Percentiles rank a stretch among this genome's conserved stretches.
Conservation (phyloP, 768 basidiomycete species). For the Lyophyllum semitale region DNA sequence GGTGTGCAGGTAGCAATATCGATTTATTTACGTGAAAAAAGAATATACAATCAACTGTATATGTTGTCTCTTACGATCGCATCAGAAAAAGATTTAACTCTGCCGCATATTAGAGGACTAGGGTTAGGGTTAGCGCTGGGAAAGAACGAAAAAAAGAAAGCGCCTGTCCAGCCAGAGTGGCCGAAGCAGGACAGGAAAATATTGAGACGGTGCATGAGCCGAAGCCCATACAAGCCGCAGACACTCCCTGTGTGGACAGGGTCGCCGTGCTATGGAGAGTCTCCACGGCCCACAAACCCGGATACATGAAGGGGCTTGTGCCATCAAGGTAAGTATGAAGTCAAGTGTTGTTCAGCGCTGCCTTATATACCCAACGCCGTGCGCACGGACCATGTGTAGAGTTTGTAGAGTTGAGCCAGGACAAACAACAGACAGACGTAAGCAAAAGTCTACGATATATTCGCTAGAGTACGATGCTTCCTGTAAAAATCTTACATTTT, state of each 20-base stretch:
- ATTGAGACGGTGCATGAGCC: slow-evolving; percentile 67
- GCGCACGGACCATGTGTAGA: slow-evolving; percentile 37
- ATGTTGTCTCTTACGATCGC: too few relatives aligned
- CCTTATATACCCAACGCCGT: slow-evolving; percentile 34
- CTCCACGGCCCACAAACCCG: slow-evolving; percentile 58
- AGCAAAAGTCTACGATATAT: too few relatives aligned
- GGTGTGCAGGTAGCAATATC: too few relatives aligned
- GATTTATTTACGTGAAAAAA: too few relatives aligned
- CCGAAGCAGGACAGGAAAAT: slow-evolving; percentile 61
- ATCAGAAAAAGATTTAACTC: too few relatives aligned
- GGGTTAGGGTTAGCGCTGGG: slow-evolving; percentile 40
- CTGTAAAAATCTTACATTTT: too few relatives aligned
- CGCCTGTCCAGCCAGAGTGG: slow-evolving; percentile 49
- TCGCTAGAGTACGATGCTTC: too few relatives aligned
- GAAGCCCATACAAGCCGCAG: slow-evolving; percentile 56
- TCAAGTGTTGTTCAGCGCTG: not conserved
- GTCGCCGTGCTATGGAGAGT: slow-evolving; percentile 73
- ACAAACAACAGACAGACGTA: not conserved
- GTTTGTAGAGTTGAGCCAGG: not conserved
- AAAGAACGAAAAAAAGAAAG: slow-evolving; percentile 29
- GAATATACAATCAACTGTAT: too few relatives aligned
- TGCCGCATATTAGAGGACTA: too few relatives aligned
- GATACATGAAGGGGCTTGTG: slow-evolving; percentile 54
- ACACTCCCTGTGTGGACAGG: slow-evolving; percentile 63
- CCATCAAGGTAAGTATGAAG: slow-evolving; percentile 70